Evolutionary conservation across 106 monocot genomes (phyloP).

Genomic region (Dactylorhiza incarnata): DNA sequence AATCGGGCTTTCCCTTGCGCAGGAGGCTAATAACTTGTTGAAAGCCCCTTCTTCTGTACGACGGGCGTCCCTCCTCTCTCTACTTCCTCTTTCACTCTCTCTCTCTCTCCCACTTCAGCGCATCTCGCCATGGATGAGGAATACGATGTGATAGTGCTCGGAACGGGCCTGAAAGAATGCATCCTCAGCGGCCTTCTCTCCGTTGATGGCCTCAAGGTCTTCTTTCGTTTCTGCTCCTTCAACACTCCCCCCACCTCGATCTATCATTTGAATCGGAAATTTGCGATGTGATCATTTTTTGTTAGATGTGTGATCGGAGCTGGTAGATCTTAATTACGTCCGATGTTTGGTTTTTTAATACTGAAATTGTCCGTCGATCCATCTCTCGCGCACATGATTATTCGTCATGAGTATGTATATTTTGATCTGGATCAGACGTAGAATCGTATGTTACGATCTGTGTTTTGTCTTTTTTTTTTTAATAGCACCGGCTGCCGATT

Average conservation of each 20-base stretch:
- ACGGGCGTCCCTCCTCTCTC: not conserved
- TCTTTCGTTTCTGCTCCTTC: not conserved
- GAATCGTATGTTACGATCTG: not conserved
- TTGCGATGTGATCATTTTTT: not conserved
- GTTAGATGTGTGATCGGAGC: not conserved
- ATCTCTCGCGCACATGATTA: not conserved
- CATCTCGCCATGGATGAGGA: conserved; percentile 71
- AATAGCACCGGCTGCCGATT: not conserved
- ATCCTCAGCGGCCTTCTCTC: conserved; percentile 94
- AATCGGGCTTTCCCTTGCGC: not conserved
- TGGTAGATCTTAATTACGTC: not conserved
- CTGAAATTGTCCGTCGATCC: not conserved
- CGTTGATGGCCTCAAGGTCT: conserved; percentile 83
- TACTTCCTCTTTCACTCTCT: not conserved
- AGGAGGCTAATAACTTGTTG: not conserved
- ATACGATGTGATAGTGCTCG: conserved; percentile 88
- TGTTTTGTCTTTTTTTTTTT: not conserved
- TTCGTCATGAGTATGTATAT: not conserved
- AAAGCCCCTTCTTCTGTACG: not conserved
- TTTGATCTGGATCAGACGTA: not conserved
- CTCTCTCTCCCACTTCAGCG: not conserved
- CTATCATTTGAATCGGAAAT: conserved; percentile 2
- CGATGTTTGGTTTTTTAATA: not conserved
- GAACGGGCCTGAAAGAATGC: conserved; percentile 89
- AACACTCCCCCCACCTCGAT: not conserved